A percentile compares a stretch with the other conserved stretches of the same genome.
These are phyloP conservation scores for Fusarium decemcellulare DNA, from an alignment of 2,329 filamentous ascomycete species.

Conservation along the genomic window DNA sequence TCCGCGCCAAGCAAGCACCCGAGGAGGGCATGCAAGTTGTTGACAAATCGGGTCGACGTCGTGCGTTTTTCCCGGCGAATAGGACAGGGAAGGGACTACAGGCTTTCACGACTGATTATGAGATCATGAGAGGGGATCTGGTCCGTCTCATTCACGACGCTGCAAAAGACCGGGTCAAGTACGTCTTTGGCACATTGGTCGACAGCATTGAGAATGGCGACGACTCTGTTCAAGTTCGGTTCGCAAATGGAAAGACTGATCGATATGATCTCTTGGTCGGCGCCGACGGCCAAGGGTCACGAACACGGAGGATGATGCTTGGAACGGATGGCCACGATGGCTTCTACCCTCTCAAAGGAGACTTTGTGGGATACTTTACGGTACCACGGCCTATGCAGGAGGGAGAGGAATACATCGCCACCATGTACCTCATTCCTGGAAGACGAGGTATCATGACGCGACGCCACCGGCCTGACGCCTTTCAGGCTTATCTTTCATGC, in stretches of 20 bases:
- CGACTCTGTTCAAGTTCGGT: constrained; percentile 52
- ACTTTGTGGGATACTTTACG: constrained; percentile 52
- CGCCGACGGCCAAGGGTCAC: constrained; percentile 69
- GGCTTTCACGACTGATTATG: constrained; percentile 64
- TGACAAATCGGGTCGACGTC: constrained; percentile 53
- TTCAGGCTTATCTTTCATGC: constrained; percentile 57
- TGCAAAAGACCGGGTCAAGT: constrained; percentile 46
- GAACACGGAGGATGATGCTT: constrained; percentile 60
- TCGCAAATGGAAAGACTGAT: constrained; percentile 59
- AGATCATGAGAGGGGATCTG: constrained; percentile 69
- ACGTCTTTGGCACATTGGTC: constrained; percentile 50
- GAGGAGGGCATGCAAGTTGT: constrained; percentile 65
- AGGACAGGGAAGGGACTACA: constrained; percentile 36
- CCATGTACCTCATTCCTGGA: constrained; percentile 53
- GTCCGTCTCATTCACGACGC: constrained; percentile 59
- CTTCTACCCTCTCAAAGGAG: constrained; percentile 40
- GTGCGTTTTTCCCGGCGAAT: constrained; percentile 56
- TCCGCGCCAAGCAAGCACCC: constrained; percentile 56
- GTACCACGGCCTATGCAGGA: constrained; percentile 47
- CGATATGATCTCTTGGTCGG: constrained; percentile 68
- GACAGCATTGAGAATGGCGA: constrained; percentile 50
- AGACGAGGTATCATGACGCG: constrained; percentile 58
- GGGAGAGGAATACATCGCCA: constrained; percentile 55
- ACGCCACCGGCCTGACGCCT: constrained; percentile 52
- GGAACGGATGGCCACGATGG: constrained; percentile 42